Percentiles rank a stretch among this genome's conserved stretches.
Evolutionary conservation across 2,329 filamentous ascomycete species (phyloP).

Genomic region (Pyrenochaeta sp.): DNA sequence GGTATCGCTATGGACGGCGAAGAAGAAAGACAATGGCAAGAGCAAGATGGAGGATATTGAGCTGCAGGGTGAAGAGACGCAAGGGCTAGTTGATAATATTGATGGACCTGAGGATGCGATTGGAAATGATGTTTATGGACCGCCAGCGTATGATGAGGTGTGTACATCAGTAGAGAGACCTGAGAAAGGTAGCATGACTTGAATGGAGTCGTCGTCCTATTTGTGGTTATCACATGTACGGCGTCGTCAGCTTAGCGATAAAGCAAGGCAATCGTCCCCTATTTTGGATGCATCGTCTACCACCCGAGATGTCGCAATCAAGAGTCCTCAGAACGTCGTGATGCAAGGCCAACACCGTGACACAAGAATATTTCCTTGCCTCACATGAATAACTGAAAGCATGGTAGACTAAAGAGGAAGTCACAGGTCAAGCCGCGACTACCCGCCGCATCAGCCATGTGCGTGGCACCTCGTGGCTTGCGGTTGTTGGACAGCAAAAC

Average conservation of each 20-base stretch:
- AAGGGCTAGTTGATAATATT: slow-evolving; percentile 13
- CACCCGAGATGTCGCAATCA: slow-evolving; percentile 19
- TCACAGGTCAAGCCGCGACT: slow-evolving; percentile 11
- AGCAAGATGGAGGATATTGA: slow-evolving; percentile 15
- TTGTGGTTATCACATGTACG: no score
- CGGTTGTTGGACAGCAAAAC: slow-evolving; percentile 9
- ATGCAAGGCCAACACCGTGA: slow-evolving; percentile 2
- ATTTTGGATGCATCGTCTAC: no score
- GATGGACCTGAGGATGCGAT: slow-evolving; percentile 14
- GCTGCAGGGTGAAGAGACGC: slow-evolving; percentile 18
- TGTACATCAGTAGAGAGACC: background rate
- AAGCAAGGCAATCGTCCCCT: no score
- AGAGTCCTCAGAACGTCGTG: slow-evolving; percentile 14
- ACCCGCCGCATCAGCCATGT: slow-evolving; percentile 18
- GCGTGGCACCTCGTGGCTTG: slow-evolving; percentile 1
- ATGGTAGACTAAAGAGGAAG: slow-evolving; percentile 1
- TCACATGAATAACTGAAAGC: background rate
- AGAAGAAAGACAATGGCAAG: background rate
- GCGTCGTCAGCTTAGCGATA: no score
- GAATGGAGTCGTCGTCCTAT: no score
- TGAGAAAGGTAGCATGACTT: background rate
- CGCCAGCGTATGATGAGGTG: slow-evolving; percentile 11
- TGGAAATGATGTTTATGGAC: background rate
- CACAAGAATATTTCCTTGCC: slow-evolving; percentile 2
- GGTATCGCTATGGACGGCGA: background rate